These are phyloP conservation scores for Panellus pusillus DNA, from an alignment of 768 basidiomycete genomes.

Conservation along the genomic window DNA sequence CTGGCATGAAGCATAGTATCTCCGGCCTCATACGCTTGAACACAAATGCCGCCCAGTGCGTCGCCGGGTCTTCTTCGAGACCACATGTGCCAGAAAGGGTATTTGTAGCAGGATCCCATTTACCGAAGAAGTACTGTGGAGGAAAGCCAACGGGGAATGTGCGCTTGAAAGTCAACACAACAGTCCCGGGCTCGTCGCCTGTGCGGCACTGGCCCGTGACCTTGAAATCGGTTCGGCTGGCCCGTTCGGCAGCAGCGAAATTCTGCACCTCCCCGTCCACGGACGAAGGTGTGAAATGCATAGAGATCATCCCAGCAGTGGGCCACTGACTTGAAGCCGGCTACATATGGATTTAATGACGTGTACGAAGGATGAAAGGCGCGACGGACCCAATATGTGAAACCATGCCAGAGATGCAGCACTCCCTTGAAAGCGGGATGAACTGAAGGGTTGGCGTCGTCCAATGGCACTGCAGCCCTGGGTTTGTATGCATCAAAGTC, in stretches of 20 bases:
- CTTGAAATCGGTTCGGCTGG: constrained; percentile 7
- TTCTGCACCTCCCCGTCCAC: neutral
- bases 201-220: constrained; percentile 8
- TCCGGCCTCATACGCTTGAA: constrained; percentile 26
- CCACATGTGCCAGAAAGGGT: constrained; percentile 7
- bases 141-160: constrained; percentile 4
- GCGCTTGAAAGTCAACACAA: constrained; percentile 5
- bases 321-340: neutral
- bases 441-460: neutral
- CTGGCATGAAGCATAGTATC: constrained; percentile 25
- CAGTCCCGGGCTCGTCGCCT: neutral
- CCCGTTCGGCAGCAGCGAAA: constrained; percentile 14
- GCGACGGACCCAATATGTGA: neutral
- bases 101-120: constrained; percentile 5
- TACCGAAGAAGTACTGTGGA: constrained; percentile 9
- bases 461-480: neutral
- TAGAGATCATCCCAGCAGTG: constrained; percentile 11
- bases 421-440: neutral
- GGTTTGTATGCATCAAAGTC: constrained; percentile 14
- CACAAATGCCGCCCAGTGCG: constrained; percentile 18
- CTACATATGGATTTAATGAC: neutral
- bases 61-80: neutral
- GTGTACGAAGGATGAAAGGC: too few relatives aligned
- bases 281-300: constrained; percentile 4
- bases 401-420: constrained; percentile 15